Evolutionary conservation across 148 eudicot genomes (phyloP), one percentile per base, ranked within the genome.

Genomic region (Cornus suecica): DNA sequence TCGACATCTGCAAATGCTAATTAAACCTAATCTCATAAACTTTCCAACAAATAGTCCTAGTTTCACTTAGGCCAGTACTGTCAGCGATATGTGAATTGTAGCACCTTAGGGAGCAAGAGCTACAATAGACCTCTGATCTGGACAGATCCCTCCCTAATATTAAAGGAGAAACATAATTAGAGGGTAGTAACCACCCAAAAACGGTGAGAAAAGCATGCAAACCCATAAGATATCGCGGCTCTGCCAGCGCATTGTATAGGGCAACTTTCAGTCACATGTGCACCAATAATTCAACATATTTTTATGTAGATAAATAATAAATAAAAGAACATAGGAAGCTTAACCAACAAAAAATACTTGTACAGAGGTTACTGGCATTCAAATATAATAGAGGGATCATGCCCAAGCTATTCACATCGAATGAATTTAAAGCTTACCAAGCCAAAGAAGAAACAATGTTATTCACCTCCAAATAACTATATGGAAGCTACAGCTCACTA

Each of bases 401-500:
- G 58, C 54, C 24, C 18, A 58, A 58, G 62, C n/a, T 58, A 58
- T 20, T 58, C 62, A 58, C 62, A 18, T 58, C 62, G 8, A 58
- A 58, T 58, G 4, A 58, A 58, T 20, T 58, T 3, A 5, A 2
- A n/a, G 1, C 42, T 37, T 37, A 37, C 42, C 42, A 37, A 37
- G 42, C 42, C 42, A 37, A 37, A 48, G 20, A 48, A 11, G 54
- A 48, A 48, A 13, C 7, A 58, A 22, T 20, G 62, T 58, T 58
- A 58, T 3, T 58, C 62, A 22, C 62, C 0, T 58, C 25, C 24
- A 58, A 22, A 20, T 3, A 58, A 58, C 62, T 58, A 24, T 6
- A 0, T n/a, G 24, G 31, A 64, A 64, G 72, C 89, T 89, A 91
- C 76, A 89, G 79, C 23, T 91, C 97, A 70, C 97, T 91, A 75